Base-by-base conservation (phyloP, 176 grass and related monocot genomes). In the Bothriochloa decipiens region DNA sequence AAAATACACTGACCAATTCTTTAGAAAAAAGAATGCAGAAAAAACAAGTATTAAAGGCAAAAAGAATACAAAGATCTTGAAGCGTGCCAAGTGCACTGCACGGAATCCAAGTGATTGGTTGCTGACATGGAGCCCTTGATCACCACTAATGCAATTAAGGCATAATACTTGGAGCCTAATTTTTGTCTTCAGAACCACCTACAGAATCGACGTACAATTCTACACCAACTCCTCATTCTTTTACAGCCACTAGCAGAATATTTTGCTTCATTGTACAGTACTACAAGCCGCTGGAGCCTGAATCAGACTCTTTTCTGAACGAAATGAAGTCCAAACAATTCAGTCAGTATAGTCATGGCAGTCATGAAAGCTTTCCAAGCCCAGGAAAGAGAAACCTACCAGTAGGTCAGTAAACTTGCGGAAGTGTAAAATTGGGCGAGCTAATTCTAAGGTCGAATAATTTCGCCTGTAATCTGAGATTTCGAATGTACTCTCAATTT, bases 111-210 rank as follows among this genome's bases (percentile, higher is more conserved):
- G 23, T 5, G 33, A 14, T 18, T 28, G 25, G 7, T 6, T 42
- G 42, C 78, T 78, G 62, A 60, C 14, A 35, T 66, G 88, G 83
- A 45, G 13, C 10, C 43, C 66, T 67, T 57, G 57, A 13, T 64
- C 68, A 58, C 72, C 78, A 83, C 58, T 15, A 67, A 72, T 60
- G 42, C 67, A 79, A 40, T 61, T 7, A 60, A 74, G 28, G n/a
- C 25, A 70, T 49, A 26, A 55, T 14, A 72, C 27, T 86, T 86
- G 58, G 68, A 82, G 12, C 68, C 78, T 90, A 83, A 87, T 63
- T 76, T 73, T 83, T 74, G 68, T 83, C 74, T 73, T 60, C 25
- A 83, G 68, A 86, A 22, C 7, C 2, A 16, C 4, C 37, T 79
- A 74, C 35, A 60, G 68, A 83, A 86, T 79, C 45, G 25, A 67